These are phyloP conservation scores for Pseudomonodictys pantanalensis DNA, from an alignment of 495 filamentous ascomycete species.

Conservation along the genomic window DNA sequence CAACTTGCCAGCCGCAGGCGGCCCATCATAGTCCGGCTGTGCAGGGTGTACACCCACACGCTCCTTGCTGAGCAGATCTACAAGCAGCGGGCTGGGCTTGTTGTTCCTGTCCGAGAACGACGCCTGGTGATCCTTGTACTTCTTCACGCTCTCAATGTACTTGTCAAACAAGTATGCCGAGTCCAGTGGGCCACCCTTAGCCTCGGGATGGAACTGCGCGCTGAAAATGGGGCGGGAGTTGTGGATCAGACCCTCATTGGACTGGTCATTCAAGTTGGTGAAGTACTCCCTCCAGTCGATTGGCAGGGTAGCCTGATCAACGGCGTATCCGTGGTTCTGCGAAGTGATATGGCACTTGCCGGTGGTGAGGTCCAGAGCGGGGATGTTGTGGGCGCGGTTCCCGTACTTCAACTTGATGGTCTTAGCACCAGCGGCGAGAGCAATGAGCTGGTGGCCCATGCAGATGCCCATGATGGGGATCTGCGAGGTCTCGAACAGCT, in stretches of 20 bases:
- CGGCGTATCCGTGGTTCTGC: conserved; percentile 98
- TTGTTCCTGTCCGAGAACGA: conserved; percentile 69
- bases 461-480: conserved; percentile 97
- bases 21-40: conserved; percentile 20
- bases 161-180: conserved; percentile 92
- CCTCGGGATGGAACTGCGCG: conserved; percentile 97
- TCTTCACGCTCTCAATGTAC: conserved; percentile 83
- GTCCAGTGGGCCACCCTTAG: conserved; percentile 92
- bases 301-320: conserved; percentile 79
- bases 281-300: conserved; percentile 96
- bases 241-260: conserved; percentile 96
- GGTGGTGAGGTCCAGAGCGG: conserved; percentile 87
- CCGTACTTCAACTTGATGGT: conserved; percentile 97
- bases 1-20: conserved; percentile 14
- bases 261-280: conserved; percentile 91
- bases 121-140: conserved; percentile 79
- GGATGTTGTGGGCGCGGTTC: conserved; percentile 98
- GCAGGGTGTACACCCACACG: conserved; percentile 70
- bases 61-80: conserved; percentile 90
- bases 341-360: conserved; percentile 97
- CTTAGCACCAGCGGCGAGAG: conserved; percentile 75
- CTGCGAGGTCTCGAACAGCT: conserved; percentile 84
- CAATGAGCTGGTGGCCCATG: conserved; percentile 85
- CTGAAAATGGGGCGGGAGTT: conserved; percentile 94
- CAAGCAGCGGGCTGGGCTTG: conserved; percentile 77